Evolutionary conservation across 2,329 filamentous ascomycete species (phyloP).

Genomic region (Colletotrichum ledebouriae): DNA sequence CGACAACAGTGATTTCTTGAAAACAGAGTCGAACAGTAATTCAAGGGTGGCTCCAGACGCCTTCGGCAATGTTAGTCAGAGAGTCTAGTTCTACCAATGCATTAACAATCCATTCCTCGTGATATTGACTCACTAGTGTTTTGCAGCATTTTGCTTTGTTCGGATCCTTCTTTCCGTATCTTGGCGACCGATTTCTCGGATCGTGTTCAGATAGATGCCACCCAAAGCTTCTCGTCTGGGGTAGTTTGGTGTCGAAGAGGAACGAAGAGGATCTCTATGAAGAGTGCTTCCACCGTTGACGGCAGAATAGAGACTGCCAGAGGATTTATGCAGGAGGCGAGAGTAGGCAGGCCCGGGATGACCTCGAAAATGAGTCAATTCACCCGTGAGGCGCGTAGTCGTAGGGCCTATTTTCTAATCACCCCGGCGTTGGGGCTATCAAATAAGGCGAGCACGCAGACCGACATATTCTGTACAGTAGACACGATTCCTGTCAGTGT

Average conservation of each 20-base stretch:
- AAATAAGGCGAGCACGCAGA: conserved; percentile 43
- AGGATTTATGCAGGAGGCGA: background rate
- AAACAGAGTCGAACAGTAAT: background rate
- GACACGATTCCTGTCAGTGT: conserved; percentile 4
- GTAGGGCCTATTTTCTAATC: conserved; percentile 54
- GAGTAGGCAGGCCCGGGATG: conserved; percentile 7
- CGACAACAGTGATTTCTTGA: background rate
- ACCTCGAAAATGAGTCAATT: conserved; percentile 35
- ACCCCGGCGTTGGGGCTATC: conserved; percentile 69
- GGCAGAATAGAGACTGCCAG: conserved; percentile 1
- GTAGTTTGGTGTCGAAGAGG: conserved; percentile 3
- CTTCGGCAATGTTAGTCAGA: conserved; percentile 2
- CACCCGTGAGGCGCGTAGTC: conserved; percentile 46
- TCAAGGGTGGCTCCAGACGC: conserved; percentile 22
- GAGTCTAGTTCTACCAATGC: conserved; percentile 3
- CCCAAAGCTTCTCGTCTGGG: background rate
- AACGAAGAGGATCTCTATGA: background rate
- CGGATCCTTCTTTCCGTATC: background rate
- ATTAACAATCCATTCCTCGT: background rate
- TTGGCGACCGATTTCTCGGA: background rate
- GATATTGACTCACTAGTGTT: conserved; percentile 9
- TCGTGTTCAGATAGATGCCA: background rate
- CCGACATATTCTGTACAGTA: conserved; percentile 44
- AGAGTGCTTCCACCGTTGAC: background rate
- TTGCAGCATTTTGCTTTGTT: conserved; percentile 29